Base-by-base conservation (phyloP, 768 basidiomycete species). In the Boletus subcaerulescens region DNA sequence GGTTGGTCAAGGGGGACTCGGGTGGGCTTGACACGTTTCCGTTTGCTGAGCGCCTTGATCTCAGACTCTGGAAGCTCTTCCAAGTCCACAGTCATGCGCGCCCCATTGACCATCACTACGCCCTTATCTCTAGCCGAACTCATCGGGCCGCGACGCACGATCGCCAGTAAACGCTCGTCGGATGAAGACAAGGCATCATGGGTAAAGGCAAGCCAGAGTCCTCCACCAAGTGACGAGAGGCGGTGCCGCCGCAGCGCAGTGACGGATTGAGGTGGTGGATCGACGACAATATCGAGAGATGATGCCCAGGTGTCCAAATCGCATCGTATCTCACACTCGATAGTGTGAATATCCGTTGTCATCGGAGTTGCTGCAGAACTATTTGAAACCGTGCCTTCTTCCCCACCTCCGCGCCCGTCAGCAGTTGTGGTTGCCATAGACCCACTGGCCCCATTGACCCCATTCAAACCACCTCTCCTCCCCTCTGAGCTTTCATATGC, bases 1-100 rank as follows among this genome's bases (percentile, higher is more conserved):
- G 94, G 95, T 61, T 95, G 94, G 69, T 99, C 97, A 18, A 99
- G 79, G 4, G 97, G 95, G 48, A 95, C 86, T 33, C 96, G 83
- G 4, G 76, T 74, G 5, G 93, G 91, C 69, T 92, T 92, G 46
- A 93, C 77, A 10, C 96, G 83, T 72, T 95, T 98, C 76, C 84
- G 83, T 71, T 87, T 90, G 65, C 82, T 77, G 41, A 97, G 76
- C 5, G 80, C 72, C 76, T 95, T 93, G 62, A 95, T 83, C 70
- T 98, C 95, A 24, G 80, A 76, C 52, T 96, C 93, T 0, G 87
- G 80, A 18, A 99, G 77, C 52, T 95, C 93, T 66, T 97, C 94
- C 29, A 89, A 79, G 63, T 98, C 96, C 20, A 98, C 87, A 44
- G 80, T 78, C 36, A 92, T 76, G 62, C 87, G 89, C 35, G 86